These are phyloP conservation scores for Cordyceps pruinosa DNA, from an alignment of 2,329 filamentous ascomycete species.

Conservation along the genomic window DNA sequence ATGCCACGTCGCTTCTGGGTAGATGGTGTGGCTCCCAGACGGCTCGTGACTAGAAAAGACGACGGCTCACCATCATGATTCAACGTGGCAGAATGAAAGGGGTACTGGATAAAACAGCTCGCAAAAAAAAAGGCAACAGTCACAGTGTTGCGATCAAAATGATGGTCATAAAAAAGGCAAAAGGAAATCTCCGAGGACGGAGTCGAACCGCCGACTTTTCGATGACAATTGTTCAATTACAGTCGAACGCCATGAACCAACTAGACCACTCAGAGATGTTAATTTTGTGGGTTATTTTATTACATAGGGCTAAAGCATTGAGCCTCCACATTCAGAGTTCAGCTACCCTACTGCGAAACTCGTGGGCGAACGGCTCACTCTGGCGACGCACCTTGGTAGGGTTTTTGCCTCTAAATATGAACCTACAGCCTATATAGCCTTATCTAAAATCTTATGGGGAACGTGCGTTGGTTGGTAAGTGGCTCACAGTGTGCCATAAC, in stretches of 20 bases:
- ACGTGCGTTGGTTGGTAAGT: no score
- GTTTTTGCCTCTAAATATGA: no score
- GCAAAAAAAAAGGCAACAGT: not conserved
- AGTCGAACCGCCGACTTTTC: conserved; percentile 25
- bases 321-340: not conserved
- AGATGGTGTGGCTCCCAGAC: not conserved
- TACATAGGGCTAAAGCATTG: not conserved
- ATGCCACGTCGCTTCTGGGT: not conserved
- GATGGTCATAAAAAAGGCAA: conserved; percentile 7
- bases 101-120: not conserved
- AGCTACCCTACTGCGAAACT: no score
- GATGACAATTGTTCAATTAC: conserved; percentile 21
- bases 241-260: conserved; percentile 25
- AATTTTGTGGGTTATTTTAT: not conserved
- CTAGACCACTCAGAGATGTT: conserved; percentile 23
- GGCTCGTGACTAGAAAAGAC: not conserved
- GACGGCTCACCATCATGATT: not conserved
- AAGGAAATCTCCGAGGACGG: conserved; percentile 23
- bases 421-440: no score
- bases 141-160: no score
- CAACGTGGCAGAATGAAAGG: not conserved
- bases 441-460: no score
- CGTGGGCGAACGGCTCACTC: no score
- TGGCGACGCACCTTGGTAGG: no score
- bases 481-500: no score